A percentile compares a stretch with the other conserved stretches of the same genome.
phyloP scores from a whole-genome alignment of 2,329 filamentous ascomycete species.

The Rachicladosporium sp. region DNA sequence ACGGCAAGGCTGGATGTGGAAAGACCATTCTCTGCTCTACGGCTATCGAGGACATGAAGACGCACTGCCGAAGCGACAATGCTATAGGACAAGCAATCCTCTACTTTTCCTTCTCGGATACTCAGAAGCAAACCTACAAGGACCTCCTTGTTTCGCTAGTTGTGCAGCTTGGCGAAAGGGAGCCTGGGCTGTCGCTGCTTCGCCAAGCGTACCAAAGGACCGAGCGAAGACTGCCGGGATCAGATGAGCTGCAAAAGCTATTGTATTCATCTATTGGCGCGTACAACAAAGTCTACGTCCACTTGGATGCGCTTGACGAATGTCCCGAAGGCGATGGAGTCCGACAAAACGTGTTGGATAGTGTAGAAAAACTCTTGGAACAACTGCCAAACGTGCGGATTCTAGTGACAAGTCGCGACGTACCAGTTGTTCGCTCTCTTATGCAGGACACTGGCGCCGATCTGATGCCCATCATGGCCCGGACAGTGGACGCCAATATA shows the following conservation, averaged over 20 bases:
- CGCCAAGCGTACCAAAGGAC: constrained; percentile 8
- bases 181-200: constrained; percentile 11
- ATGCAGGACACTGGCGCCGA: constrained; percentile 6
- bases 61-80: constrained; percentile 2
- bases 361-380: constrained; percentile 7
- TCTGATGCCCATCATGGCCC: constrained; percentile 3
- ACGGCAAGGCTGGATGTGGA: constrained; percentile 14
- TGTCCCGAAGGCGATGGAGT: constrained; percentile 11
- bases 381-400: constrained; percentile 7
- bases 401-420: constrained; percentile 13
- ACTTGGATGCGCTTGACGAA: constrained; percentile 26
- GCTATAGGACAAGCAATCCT: constrained; percentile 9
- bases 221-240: constrained; percentile 3
- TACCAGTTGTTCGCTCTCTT: constrained; percentile 8
- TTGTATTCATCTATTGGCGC: constrained; percentile 6
- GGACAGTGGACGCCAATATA: constrained; percentile 9
- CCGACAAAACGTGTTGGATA: constrained; percentile 7
- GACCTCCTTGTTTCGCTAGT: constrained; percentile 10
- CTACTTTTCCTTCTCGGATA: constrained; percentile 16
- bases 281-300: constrained; percentile 17
- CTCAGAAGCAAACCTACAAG: constrained; percentile 10
- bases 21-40: constrained; percentile 15
- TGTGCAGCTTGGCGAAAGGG: constrained; percentile 9
- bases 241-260: constrained; percentile 11
- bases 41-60: constrained; percentile 10